Percentiles rank a stretch among this genome's conserved stretches.
Conservation (phyloP, 768 basidiomycete species). For the Macrocybe gigantea region DNA sequence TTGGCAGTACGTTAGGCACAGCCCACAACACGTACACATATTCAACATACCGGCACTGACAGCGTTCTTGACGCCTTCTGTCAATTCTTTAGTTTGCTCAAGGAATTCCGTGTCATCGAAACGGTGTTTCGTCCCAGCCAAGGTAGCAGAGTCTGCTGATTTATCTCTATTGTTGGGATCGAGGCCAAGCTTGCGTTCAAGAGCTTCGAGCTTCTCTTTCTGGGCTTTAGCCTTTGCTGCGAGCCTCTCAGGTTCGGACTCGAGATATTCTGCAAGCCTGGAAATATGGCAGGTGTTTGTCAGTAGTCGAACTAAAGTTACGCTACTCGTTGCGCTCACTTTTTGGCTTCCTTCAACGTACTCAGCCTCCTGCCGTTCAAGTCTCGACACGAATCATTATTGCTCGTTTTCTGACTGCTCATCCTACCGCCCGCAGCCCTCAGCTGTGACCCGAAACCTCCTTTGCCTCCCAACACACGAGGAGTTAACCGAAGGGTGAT, state of each 20-base stretch:
- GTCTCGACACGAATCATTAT: slow-evolving; percentile 93
- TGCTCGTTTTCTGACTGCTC: slow-evolving; percentile 93
- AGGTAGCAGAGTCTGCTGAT: slow-evolving; percentile 34
- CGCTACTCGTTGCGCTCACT: slow-evolving; percentile 38
- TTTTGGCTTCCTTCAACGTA: slow-evolving; percentile 95
- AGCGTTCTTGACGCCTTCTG: slow-evolving; percentile 87
- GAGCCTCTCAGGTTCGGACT: slow-evolving; percentile 75
- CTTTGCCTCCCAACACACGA: slow-evolving; percentile 83
- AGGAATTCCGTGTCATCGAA: slow-evolving; percentile 91
- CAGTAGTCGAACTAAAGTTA: neutral
- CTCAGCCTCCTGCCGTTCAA: slow-evolving; percentile 84
- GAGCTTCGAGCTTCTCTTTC: slow-evolving; percentile 74
- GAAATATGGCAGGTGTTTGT: slow-evolving; percentile 1
- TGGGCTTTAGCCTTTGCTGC: slow-evolving; percentile 74
- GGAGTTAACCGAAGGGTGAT: slow-evolving; percentile 73
- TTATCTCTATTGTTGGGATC: slow-evolving; percentile 17
- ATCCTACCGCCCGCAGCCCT: slow-evolving; percentile 96
- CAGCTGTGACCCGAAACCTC: slow-evolving; percentile 95
- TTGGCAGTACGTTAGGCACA: slow-evolving; percentile 14
- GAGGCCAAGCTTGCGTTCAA: slow-evolving; percentile 85
- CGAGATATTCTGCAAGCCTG: slow-evolving; percentile 83
- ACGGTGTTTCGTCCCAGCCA: slow-evolving; percentile 76
- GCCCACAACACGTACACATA: slow-evolving; percentile 13
- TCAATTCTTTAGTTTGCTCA: slow-evolving; percentile 86
- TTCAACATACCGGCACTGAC: slow-evolving; percentile 66